phyloP scores from a whole-genome alignment of 352 stramenopile species.

The Globisporangium nagaii region DNA sequence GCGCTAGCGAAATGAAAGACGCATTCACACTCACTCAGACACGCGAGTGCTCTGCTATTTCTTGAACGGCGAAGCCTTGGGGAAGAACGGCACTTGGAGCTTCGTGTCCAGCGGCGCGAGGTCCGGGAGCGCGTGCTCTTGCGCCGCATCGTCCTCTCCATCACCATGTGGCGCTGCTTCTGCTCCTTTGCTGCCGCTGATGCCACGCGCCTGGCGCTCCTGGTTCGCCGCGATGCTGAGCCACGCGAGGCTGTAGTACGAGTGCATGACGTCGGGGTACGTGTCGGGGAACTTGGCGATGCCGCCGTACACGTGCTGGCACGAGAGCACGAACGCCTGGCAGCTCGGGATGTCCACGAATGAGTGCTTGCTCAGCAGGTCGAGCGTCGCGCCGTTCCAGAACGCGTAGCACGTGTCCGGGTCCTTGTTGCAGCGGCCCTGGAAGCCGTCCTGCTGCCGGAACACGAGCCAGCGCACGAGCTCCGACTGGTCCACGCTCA shows the following conservation, averaged over 20 bases:
- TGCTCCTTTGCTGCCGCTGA: conserved; percentile 3
- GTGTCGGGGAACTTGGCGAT: conserved; percentile 78
- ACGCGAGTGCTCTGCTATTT: conserved; percentile 4
- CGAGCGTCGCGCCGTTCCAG: conserved; percentile 88
- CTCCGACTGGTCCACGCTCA: conserved; percentile 56
- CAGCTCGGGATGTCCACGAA: conserved; percentile 73
- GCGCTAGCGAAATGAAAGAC: conserved; percentile 4
- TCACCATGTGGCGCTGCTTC: not conserved
- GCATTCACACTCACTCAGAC: not conserved
- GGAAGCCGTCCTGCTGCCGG: conserved; percentile 81
- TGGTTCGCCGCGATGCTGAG: conserved; percentile 71
- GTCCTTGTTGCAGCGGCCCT: conserved; percentile 88
- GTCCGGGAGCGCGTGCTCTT: conserved; percentile 18
- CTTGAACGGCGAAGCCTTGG: conserved; percentile 17
- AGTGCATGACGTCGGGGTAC: conserved; percentile 88
- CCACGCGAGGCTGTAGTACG: conserved; percentile 88
- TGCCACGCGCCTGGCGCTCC: conserved; percentile 4
- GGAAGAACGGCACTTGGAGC: conserved; percentile 74
- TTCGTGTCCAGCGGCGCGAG: conserved; percentile 60
- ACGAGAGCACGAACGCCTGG: conserved; percentile 76
- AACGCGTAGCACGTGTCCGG: conserved; percentile 91
- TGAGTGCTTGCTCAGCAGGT: conserved; percentile 69
- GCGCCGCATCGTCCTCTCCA: not conserved
- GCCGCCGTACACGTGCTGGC: conserved; percentile 80
- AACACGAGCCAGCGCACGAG: conserved; percentile 82